Base-by-base conservation (phyloP, 2,329 filamentous ascomycete species). In the Sporothrix schenckii region DNA sequence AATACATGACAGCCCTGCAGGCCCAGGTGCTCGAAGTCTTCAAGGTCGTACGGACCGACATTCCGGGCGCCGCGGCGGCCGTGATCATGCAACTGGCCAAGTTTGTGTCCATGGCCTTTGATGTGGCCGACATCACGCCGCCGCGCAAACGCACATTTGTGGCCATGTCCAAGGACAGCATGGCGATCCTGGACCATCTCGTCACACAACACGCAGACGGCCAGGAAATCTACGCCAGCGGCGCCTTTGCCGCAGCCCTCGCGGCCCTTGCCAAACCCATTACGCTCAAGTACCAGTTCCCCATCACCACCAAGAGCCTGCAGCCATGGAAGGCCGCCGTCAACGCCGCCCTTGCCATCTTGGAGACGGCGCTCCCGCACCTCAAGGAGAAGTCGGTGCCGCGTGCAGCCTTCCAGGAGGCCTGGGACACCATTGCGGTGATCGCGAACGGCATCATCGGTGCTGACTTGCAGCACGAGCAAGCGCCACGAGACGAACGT, bases 251-350 rank as follows among this genome's bases (percentile, higher is more conserved):
- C 1, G 83, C 85, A 7, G 88, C 89, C 0, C 79, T 98, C 5
- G 82, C 84, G 4, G 89, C 91, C 30, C 83, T 98, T 1, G 85
- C 86, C 19, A 87, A 83, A 61, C 89, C 93, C 0, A 90, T 98
- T 67, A 79, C 83, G 2, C 85, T 93, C 30, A 98, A 97, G 77
- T 98, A 98, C 77, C 83, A 84, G 60, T 97, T 93, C 80, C 83
- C 86, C 5, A 87, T 89, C 16, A 86, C 89, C 70, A 92, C 92
- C 19, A 93, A 90, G 76, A 87, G 88, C 16, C 83, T 86, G 0
- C 86, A 89, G 67, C 85, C 94, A 0, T 99, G 95, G 95, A 89
- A 88, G 72, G 88, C 91, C 68, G 92, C 93, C 2, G 96, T 92
- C 0, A 88, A 86, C 4, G 88, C 90, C 0, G 85, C 87, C 0